These are phyloP conservation scores for Capsicum pubescens DNA, from an alignment of 257 asterid genomes.

Conservation along the genomic window DNA sequence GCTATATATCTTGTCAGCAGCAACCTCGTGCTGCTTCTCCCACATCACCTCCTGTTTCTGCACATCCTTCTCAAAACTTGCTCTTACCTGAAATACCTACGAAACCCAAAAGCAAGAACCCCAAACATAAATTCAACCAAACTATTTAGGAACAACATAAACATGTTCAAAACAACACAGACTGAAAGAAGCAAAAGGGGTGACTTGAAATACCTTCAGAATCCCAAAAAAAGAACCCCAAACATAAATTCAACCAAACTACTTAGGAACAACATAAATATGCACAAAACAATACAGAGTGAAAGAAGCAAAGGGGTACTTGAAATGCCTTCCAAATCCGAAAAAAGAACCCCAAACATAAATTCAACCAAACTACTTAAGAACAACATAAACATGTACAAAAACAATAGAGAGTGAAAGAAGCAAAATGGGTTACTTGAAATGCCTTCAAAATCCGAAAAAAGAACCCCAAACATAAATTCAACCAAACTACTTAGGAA, in stretches of 20 bases:
- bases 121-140: neutral
- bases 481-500: no score
- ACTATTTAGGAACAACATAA: neutral
- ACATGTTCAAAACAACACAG: neutral
- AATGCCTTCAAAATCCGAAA: no score
- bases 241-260: no score
- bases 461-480: no score
- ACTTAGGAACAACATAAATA: no score
- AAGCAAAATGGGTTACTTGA: neutral
- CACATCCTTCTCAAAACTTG: conserved; percentile 73
- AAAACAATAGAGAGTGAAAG: neutral
- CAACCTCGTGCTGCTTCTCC: conserved; percentile 95
- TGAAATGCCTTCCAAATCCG: conserved; percentile 69
- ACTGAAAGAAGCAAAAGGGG: neutral
- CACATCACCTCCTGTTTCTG: conserved; percentile 87
- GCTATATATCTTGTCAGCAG: conserved; percentile 90
- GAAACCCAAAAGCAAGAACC: conserved; percentile 2
- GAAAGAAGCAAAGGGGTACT: conserved; percentile 25
- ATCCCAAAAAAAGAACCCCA: no score
- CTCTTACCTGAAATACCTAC: conserved; percentile 87
- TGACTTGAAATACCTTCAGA: no score
- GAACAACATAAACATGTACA: neutral
- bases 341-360: neutral
- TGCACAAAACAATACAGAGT: no score
- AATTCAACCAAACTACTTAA: neutral